A percentile compares a stretch with the other conserved stretches of the same genome.
Conservation (phyloP, 129 eudicot species). For the Sambucus nigra region DNA sequence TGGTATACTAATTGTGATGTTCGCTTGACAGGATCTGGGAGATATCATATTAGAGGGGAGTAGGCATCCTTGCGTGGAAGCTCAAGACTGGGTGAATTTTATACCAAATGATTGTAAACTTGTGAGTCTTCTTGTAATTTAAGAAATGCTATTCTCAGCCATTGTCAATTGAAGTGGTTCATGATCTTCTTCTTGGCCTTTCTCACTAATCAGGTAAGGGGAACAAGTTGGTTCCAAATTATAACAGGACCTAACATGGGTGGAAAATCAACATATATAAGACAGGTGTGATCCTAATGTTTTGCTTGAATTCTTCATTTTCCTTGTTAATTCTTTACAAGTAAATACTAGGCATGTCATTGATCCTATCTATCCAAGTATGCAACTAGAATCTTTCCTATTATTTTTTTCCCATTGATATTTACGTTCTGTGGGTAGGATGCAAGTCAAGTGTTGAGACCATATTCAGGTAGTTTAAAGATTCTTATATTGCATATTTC, state of each 20-base stretch:
- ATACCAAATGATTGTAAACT: conserved; percentile 96
- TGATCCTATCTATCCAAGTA: not conserved
- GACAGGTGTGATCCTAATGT: conserved; percentile 50
- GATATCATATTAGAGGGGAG: conserved; percentile 88
- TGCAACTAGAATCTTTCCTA: too few relatives aligned
- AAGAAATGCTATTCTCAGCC: conserved; percentile 1
- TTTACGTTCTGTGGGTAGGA: not conserved
- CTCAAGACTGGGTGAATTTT: conserved; percentile 99
- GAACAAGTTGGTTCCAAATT: conserved; percentile 88
- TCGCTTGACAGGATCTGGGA: conserved; percentile 68
- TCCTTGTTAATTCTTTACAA: too few relatives aligned
- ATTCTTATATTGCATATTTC: not conserved
- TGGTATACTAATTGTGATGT: conserved; percentile 6
- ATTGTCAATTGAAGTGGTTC: conserved; percentile 2
- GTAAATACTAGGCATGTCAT: not conserved
- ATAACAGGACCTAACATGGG: conserved; percentile 99
- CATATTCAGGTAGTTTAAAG: not conserved
- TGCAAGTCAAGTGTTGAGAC: not conserved
- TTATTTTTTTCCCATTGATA: not conserved
- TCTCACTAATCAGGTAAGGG: conserved; percentile 52
- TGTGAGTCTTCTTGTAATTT: conserved; percentile 38
- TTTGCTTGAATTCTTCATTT: not conserved
- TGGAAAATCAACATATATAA: conserved; percentile 88
- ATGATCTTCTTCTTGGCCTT: conserved; percentile 9
- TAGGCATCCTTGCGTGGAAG: conserved; percentile 99